Base-by-base conservation (phyloP, 768 basidiomycete species). In the Phlebiopsis flavidoalba region DNA sequence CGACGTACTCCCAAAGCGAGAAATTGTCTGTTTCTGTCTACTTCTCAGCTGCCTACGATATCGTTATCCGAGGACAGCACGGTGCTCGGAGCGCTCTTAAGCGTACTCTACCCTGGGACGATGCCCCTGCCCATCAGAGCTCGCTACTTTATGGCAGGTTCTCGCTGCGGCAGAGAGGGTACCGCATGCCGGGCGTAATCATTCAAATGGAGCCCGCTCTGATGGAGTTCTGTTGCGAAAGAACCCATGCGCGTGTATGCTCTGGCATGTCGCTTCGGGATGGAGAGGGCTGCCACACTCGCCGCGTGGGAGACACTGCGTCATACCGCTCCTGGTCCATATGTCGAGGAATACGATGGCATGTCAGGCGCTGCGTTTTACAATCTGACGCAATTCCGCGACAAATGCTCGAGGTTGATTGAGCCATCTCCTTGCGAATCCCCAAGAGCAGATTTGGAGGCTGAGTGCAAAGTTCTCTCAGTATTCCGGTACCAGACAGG, bases 41-140 rank as follows among this genome's bases (percentile, higher is more conserved):
- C 26, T 7, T 24, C 21, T 21, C 10, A 10, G 22, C 53, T 19
- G 15, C 53, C 53, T 6, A 24, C 37, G 33, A 24, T 60, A 17
- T 22, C 50, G 3, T 31, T 71, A 12, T 35, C 65, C 19, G 71
- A 71, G 51, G 49, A 59, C 22, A 61, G 66, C 31, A 37, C 46
- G 24, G 64, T 64, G 22, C 57, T 72, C 6, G 66, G 67, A 26
- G 49, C 45, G n/a, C 60, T 72, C 11, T 60, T 72, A 3, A 57
- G 64, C 11, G 46, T 71, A 49, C 65, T 63, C 57, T 70, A 70
- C 52, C 69, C 69, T 10, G 53, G n/a, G 33, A 26, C 35, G 37
- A 21, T 2, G 33, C 7, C 5, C 33, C n/a, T 35, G 33, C 7
- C 2, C 14, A 17, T 10, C n/a, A 6, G 53, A 53, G 1, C 2